Conservation (phyloP, 148 eudicot genomes). For the Nepenthes mirabilis region DNA sequence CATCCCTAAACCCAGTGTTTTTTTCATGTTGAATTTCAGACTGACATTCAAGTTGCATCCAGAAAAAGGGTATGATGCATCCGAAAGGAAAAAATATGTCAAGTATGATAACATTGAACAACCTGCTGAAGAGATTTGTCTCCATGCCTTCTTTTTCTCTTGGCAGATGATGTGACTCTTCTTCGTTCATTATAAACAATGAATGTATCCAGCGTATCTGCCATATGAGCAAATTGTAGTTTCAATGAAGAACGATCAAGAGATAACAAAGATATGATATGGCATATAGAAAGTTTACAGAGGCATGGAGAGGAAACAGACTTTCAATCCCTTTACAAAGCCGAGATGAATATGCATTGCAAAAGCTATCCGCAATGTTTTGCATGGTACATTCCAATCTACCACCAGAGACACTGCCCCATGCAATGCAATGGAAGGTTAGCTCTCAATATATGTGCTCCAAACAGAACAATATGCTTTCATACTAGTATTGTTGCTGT, state of each 20-base stretch:
- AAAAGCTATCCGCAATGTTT: slow-evolving; percentile 82
- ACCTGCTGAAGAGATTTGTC: slow-evolving; percentile 86
- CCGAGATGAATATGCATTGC: slow-evolving; percentile 48
- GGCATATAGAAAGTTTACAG: neutral
- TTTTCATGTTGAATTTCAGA: too few relatives aligned
- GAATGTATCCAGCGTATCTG: slow-evolving; percentile 77
- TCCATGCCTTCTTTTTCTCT: slow-evolving; percentile 62
- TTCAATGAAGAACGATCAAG: neutral
- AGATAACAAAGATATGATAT: neutral
- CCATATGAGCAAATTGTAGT: slow-evolving; percentile 3
- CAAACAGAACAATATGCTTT: neutral
- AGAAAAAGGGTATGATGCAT: neutral
- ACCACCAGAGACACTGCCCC: slow-evolving; percentile 73
- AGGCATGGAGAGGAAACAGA: slow-evolving; percentile 9
- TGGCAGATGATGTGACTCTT: slow-evolving; percentile 97
- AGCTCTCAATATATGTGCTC: slow-evolving; percentile 26
- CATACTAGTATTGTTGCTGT: too few relatives aligned
- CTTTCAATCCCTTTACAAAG: slow-evolving; percentile 61
- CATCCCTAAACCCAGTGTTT: too few relatives aligned
- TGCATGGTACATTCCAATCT: slow-evolving; percentile 99
- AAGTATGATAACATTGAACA: neutral
- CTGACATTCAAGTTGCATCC: slow-evolving; percentile 1
- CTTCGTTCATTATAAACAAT: slow-evolving; percentile 85
- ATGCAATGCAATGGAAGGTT: slow-evolving; percentile 8
- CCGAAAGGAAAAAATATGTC: neutral